phyloP scores from a whole-genome alignment of 306 rosid genomes.

The Cucumis melo region DNA sequence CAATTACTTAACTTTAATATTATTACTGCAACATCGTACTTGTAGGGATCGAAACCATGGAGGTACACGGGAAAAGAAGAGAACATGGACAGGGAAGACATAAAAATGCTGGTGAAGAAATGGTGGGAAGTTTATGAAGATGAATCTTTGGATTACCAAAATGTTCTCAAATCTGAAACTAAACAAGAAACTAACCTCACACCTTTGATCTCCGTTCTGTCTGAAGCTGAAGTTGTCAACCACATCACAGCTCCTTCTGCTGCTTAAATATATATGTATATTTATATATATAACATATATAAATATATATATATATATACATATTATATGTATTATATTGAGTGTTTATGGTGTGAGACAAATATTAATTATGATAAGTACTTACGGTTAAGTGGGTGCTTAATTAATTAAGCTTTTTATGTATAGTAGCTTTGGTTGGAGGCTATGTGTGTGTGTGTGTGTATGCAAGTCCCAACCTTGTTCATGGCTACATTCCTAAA shows the following conservation, averaged over 20 bases:
- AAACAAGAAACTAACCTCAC: slow-evolving; percentile 7
- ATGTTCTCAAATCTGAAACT: background rate
- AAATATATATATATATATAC: background rate
- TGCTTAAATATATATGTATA: slow-evolving; percentile 6
- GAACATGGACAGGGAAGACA: slow-evolving; percentile 40
- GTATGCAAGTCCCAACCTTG: background rate
- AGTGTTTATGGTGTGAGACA: background rate
- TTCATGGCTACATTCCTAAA: slow-evolving; percentile 3
- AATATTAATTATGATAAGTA: background rate
- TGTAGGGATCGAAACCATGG: slow-evolving; percentile 49
- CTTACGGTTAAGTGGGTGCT: background rate
- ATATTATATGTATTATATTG: background rate
- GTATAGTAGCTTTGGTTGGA: slow-evolving; percentile 1
- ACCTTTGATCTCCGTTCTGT: slow-evolving; percentile 8
- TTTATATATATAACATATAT: background rate
- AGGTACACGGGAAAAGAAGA: slow-evolving; percentile 34
- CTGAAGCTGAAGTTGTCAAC: slow-evolving; percentile 7
- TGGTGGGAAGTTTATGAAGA: slow-evolving; percentile 43
- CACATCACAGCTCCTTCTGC: slow-evolving; percentile 21
- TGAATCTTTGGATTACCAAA: slow-evolving; percentile 25
- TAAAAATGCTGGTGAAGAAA: slow-evolving; percentile 29
- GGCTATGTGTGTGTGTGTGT: background rate
- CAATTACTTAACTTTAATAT: no score
- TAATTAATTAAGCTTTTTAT: background rate
- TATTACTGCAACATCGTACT: background rate